Conservation (phyloP, 2,329 filamentous ascomycete genomes). For the Parafenestella ontariensis region DNA sequence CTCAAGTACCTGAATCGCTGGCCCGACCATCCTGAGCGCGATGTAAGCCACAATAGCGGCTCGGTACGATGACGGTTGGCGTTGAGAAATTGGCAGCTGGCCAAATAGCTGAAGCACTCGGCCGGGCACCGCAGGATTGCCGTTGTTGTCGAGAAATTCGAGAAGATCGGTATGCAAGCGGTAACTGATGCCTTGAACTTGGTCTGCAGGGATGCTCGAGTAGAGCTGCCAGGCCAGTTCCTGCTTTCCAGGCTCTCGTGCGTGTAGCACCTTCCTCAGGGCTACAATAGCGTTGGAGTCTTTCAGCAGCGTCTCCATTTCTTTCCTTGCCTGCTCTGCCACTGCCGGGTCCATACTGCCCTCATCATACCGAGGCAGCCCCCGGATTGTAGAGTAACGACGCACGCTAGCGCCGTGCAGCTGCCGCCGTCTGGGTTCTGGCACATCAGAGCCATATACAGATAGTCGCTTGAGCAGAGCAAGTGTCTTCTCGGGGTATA, state of each 20-base stretch:
- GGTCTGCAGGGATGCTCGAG: constrained; percentile 26
- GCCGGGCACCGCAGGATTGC: constrained; percentile 46
- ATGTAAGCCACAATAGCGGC: constrained; percentile 55
- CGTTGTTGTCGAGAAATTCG: constrained; percentile 33
- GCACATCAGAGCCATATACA: constrained; percentile 25
- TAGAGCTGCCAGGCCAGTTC: constrained; percentile 50
- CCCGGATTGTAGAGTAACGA: constrained; percentile 33
- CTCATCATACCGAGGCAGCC: constrained; percentile 16
- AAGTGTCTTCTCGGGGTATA: constrained; percentile 56
- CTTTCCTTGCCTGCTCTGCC: constrained; percentile 20
- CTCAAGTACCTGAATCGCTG: constrained; percentile 51
- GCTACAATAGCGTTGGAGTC: constrained; percentile 23
- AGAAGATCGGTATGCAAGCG: constrained; percentile 32
- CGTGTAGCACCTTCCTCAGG: constrained; percentile 25
- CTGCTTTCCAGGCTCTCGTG: constrained; percentile 24
- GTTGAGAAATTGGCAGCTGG: constrained; percentile 44
- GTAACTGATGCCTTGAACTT: constrained; percentile 1
- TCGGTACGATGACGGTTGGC: constrained; percentile 54
- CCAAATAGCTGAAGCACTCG: constrained; percentile 57
- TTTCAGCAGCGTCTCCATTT: constrained; percentile 26
- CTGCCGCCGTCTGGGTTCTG: constrained; percentile 33
- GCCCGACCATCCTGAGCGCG: constrained; percentile 47
- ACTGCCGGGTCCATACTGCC: constrained; percentile 9
- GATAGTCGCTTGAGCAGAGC: constrained; percentile 46
- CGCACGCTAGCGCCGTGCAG: constrained; percentile 31